Evolutionary conservation across 345 rosid genomes (phyloP), one percentile per base, ranked within the genome.

Genomic region (Reutealis trisperma): DNA sequence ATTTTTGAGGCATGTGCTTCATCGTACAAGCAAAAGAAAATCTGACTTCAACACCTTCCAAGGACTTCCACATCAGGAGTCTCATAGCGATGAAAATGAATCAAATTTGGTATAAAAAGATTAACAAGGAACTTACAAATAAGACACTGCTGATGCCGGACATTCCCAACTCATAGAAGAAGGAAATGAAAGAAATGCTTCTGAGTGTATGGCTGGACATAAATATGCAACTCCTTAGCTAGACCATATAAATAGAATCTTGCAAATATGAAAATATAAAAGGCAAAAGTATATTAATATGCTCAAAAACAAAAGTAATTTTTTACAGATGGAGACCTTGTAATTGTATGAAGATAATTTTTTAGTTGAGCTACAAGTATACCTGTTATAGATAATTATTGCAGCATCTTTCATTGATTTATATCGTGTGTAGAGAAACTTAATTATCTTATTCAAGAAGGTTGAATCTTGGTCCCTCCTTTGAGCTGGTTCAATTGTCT

Each of bases 81-180:
- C 55, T 72, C 25, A 14, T 24, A 24, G 10, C 60, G 55, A 60
- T n/a, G 54, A 60, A 24, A 12, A 10, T 51, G 6, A 47, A 49
- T 27, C 19, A 64, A 16, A 34, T 42, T 37, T 24, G 30, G 7
- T 61, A 51, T 54, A 12, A 24, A 42, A 18, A 49, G 37, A 44
- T 61, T 13, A 30, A 30, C 5, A 61, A 51, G 57, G 18, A 69
- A 61, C 85, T 74, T 85, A 85, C 91, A 55, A 88, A 60, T 65
- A 88, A 78, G 47, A 88, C 87, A 9, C 83, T 57, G 54, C 42
- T 85, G 85, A 88, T 85, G 55, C 91, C 89, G 0, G 91, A 82
- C 91, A 83, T 88, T 78, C 91, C 91, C 71, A 88, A 60, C 77
- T 86, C 80, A 67, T 86, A 88, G 80, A 88, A 88, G 78, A 88